phyloP scores from a whole-genome alignment of 169 alveolate genomes.

The Plasmodium ovale region DNA sequence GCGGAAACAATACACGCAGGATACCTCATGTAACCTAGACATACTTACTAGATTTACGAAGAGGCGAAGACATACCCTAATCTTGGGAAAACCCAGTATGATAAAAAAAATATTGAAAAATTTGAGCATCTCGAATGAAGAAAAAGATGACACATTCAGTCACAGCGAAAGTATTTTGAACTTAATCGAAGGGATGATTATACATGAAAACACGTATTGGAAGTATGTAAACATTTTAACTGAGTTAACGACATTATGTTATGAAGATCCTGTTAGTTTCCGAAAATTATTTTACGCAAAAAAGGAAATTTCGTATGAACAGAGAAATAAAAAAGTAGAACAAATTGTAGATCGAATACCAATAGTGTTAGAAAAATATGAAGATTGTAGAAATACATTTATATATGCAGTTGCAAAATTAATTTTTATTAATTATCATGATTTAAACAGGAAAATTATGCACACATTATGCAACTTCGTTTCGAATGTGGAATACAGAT shows the following conservation, averaged over 20 bases:
- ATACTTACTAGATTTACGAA: too few species aligned
- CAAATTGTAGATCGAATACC: constrained; percentile 60
- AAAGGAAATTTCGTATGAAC: constrained; percentile 9
- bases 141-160: constrained; percentile 65
- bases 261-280: constrained; percentile 60
- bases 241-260: constrained; percentile 74
- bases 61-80: too few species aligned
- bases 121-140: constrained; percentile 41
- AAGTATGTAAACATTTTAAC: constrained; percentile 64
- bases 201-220: constrained; percentile 49
- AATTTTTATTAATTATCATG: constrained; percentile 37
- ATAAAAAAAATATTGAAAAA: constrained; percentile 67
- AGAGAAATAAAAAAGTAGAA: constrained; percentile 9
- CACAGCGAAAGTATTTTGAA: constrained; percentile 53
- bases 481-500: constrained; percentile 50
- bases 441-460: constrained; percentile 39
- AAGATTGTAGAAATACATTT: constrained; percentile 68
- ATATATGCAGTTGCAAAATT: constrained; percentile 57
- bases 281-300: constrained; percentile 46
- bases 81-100: constrained; percentile 10
- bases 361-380: constrained; percentile 72
- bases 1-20: too few species aligned
- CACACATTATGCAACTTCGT: constrained; percentile 43
- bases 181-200: constrained; percentile 65
- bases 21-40: too few species aligned